A percentile compares a stretch with the other conserved stretches of the same genome.
These are phyloP conservation scores for Penicillium cinerascens DNA, from an alignment of 495 filamentous ascomycete species.

Conservation along the genomic window DNA sequence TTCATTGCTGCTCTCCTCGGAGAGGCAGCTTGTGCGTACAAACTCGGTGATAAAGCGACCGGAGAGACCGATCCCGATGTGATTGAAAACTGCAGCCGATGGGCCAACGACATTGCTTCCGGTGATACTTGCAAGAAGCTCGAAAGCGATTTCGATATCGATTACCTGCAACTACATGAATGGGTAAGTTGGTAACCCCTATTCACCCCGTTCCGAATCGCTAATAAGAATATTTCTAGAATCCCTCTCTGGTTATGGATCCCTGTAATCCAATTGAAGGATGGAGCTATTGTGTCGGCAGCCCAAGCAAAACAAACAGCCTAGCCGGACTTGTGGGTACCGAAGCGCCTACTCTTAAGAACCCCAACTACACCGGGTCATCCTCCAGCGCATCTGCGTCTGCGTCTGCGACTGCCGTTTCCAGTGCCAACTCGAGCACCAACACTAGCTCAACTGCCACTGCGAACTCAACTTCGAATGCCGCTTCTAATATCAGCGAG, in stretches of 20 bases:
- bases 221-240: neutral
- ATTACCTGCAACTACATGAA: slow-evolving; percentile 3
- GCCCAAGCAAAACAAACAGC: neutral
- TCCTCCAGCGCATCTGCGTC: neutral
- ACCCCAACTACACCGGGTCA: neutral
- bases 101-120: slow-evolving; percentile 9
- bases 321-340: neutral
- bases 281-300: slow-evolving; percentile 15
- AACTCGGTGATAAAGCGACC: slow-evolving; percentile 7
- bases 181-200: slow-evolving; percentile 5
- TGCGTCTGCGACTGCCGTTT: neutral
- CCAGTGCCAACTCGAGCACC: neutral
- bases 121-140: slow-evolving; percentile 14
- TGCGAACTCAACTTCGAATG: neutral
- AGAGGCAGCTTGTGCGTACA: neutral
- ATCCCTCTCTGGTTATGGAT: slow-evolving; percentile 3
- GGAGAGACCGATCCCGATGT: slow-evolving; percentile 12
- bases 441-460: neutral
- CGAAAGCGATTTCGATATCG: slow-evolving; percentile 4
- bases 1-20: neutral
- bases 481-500: neutral
- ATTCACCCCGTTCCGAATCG: neutral
- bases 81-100: slow-evolving; percentile 6
- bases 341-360: neutral
- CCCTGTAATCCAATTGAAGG: slow-evolving; percentile 5